Base-by-base conservation (phyloP, 192 early-diverging fungal genomes). In the Funneliformis geosporum region DNA sequence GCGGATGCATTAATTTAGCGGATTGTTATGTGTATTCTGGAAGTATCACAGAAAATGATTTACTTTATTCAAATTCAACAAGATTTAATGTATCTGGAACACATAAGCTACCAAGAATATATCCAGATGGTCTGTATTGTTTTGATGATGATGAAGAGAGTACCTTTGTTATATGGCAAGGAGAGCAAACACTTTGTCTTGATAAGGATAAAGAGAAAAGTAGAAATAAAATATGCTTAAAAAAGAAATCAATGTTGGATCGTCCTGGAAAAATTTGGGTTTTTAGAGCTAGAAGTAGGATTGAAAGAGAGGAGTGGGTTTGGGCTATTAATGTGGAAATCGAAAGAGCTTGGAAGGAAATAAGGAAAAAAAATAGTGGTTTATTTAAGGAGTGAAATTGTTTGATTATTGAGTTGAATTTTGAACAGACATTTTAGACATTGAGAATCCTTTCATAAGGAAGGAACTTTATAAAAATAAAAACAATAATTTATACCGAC, bases 11-110 rank as follows among this genome's bases (percentile, higher is more conserved):
- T 59, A 69, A 80, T 21, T 69, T 85, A 76, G 66, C 39, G 62
- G 82, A 85, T 59, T 82, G 82, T 23, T 85, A 85, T 65, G 55
- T 83, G n/a, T 85, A 85, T 44, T 85, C 84, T 25, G 84, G 84
- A 3, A 72, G 79, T 14, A 78, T 83, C 47, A 77, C 82, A 16
- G 84, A 81, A 33, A 68, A 77, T 60, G 84, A 85, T 55, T 80
- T 82, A 4, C 7, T 46, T 3, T 79, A 85, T 78, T 78, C 82
- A 21, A 83, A 79, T 5, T 76, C 78, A 46, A 77, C 74, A 42
- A 79, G 81, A 27, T 82, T 71, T 25, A 80, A 81, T 72, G 4
- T 0, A 8, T 8, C 5, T 25, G 60, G 27, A 14, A 12, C 8
- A 14, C 50, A 39, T 23, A 59, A 75, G 5, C 25, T 85, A 12